These are phyloP conservation scores for Flaveria bidentis DNA, from an alignment of 129 eudicot species.

Conservation along the genomic window DNA sequence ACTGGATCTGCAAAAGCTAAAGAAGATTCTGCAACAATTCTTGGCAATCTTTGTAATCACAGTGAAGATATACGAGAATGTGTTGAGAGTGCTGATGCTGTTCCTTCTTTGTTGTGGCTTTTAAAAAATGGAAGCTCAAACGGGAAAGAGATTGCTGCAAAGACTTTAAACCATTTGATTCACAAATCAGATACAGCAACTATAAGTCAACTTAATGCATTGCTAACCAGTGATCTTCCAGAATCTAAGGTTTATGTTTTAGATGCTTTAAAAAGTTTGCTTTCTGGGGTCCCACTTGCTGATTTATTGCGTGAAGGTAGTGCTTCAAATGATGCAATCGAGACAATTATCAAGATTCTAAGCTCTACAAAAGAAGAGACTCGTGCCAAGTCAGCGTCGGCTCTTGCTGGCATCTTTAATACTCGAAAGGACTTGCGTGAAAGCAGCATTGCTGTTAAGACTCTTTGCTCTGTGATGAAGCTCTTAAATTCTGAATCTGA, in stretches of 20 bases:
- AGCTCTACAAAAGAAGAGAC: conserved; percentile 84
- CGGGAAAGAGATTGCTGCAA: conserved; percentile 97
- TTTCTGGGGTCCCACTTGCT: conserved; percentile 69
- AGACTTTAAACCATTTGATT: conserved; percentile 88
- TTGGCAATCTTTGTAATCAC: conserved; percentile 97
- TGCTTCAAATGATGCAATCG: conserved; percentile 96
- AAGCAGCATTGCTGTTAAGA: conserved; percentile 76
- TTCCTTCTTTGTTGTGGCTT: conserved; percentile 95
- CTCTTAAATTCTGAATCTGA: conserved; percentile 79
- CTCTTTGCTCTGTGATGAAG: conserved; percentile 72
- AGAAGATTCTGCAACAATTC: conserved; percentile 95
- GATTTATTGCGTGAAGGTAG: conserved; percentile 92
- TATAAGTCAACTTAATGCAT: conserved; percentile 92
- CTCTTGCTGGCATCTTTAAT: conserved; percentile 88
- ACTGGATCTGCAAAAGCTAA: conserved; percentile 96
- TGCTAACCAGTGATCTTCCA: conserved; percentile 92
- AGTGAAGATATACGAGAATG: conserved; percentile 99
- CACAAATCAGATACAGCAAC: conserved; percentile 98
- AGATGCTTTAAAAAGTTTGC: conserved; percentile 93
- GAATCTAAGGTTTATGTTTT: conserved; percentile 95
- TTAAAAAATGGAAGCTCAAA: conserved; percentile 94
- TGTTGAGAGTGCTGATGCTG: conserved; percentile 99
- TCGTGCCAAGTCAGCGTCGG: conserved; percentile 82
- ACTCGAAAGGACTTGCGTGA: conserved; percentile 95
- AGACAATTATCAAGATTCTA: conserved; percentile 77